A percentile compares a stretch with the other conserved stretches of the same genome.
phyloP scores from a whole-genome alignment of 805 yeast genomes.

The Ogataea siamensis region DNA sequence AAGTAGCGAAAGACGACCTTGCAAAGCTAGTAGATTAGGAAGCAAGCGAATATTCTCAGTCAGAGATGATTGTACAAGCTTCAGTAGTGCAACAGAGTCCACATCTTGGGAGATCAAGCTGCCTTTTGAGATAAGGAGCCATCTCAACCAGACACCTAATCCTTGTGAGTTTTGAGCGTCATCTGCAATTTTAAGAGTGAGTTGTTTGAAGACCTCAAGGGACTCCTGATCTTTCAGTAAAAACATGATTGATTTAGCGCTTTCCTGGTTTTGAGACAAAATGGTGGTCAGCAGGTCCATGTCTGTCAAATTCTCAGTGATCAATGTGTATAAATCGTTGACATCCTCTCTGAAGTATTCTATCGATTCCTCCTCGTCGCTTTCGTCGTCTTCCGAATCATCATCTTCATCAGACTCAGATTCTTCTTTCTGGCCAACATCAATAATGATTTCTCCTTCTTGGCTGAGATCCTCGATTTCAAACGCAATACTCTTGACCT shows the following conservation, averaged over 20 bases:
- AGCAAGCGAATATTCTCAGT: slow-evolving; percentile 54
- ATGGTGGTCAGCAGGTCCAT: slow-evolving; percentile 33
- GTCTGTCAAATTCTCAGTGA: slow-evolving; percentile 23
- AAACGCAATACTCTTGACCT: slow-evolving; percentile 30
- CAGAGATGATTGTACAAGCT: slow-evolving; percentile 56
- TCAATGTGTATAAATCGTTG: slow-evolving; percentile 23
- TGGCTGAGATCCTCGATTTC: slow-evolving; percentile 33
- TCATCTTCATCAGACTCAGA: slow-evolving; percentile 16
- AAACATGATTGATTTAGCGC: slow-evolving; percentile 54
- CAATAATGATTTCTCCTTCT: slow-evolving; percentile 21
- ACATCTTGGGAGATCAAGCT: slow-evolving; percentile 54
- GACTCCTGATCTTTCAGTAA: slow-evolving; percentile 47
- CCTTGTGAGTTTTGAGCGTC: slow-evolving; percentile 48
- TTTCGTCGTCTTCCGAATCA: slow-evolving; percentile 13
- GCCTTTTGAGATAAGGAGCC: slow-evolving; percentile 71
- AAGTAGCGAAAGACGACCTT: slow-evolving; percentile 80
- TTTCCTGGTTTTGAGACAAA: slow-evolving; percentile 34
- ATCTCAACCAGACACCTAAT: slow-evolving; percentile 67
- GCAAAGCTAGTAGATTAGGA: slow-evolving; percentile 70
- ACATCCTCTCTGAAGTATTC: slow-evolving; percentile 27
- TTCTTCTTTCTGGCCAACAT: slow-evolving; percentile 15
- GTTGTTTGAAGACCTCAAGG: slow-evolving; percentile 42
- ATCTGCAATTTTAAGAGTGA: slow-evolving; percentile 49
- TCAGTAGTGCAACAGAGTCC: slow-evolving; percentile 53
- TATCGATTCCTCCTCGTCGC: background rate